Evolutionary conservation across 257 asterid genomes (phyloP), one percentile per base, ranked within the genome.

Genomic region (Capsicum baccatum): DNA sequence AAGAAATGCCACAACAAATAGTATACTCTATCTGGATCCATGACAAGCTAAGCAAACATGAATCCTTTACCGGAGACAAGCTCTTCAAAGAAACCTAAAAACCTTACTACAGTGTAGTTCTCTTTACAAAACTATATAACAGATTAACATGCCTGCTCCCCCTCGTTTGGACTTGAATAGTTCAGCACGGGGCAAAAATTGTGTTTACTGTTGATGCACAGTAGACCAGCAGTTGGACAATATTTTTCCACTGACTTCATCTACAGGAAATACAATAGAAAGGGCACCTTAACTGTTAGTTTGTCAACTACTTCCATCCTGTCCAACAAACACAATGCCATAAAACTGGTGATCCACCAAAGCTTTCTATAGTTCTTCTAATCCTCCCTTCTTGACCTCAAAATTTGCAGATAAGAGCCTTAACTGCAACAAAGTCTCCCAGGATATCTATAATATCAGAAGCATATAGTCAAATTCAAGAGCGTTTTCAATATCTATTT

Each of bases 1-100:
- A 73, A 73, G 80, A 73, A 73, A 21, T 48, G 59, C 80, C 59
- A 73, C 59, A 1, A 19, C n/a, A 73, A 48, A 73, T 11, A 73
- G 58, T n/a, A 73, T 11, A 19, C 57, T 47, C 80, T 19, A 73
- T 70, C 79, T 70, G 79, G 79, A 70, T 17, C 56, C 79, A 44
- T 11, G 56, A 70, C 44, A 44, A 37, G 55, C 57, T 10, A 48
- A 19, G 37, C 39, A 47, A 48, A 73, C 37, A 64, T 64, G 44
- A 64, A 64, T 11, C 42, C 70, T 64, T 64, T 70, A 17, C 35
- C 2, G 8, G 79, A 47, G 57, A 70, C 37, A 70, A 17, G 79
- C 57, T 70, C 79, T 17, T 4, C 79, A 48, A 12, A 73, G 42
- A 47, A 47, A 73, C 42, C 12, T 47, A 26, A 11, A 73, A n/a